Evolutionary conservation across 1,139 yeast genomes (phyloP), one percentile per base, ranked within the genome.

Genomic region (Yamadazyma songkhlaensis): DNA sequence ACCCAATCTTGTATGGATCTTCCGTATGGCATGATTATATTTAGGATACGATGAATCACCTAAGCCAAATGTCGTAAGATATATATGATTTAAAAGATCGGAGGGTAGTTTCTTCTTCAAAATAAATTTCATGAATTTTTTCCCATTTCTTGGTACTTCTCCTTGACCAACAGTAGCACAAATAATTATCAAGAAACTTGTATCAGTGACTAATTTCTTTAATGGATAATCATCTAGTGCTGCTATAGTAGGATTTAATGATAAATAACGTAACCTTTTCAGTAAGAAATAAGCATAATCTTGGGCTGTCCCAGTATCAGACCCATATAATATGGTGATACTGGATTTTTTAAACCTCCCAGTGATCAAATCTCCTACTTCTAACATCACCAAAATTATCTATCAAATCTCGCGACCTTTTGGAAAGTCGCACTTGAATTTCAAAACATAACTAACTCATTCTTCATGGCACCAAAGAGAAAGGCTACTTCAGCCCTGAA

Each of bases 161-260:
- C 99, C 99, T 58, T 92, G 97, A 3, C 53, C 98, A 0, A 96
- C 84, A 0, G 99, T 92, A 1, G 97, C 82, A 53, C 95, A 84
- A 5, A 92, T 56, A 1, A 90, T 65, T 4, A 90, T 70, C 31
- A 88, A 65, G 32, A 72, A 66, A 27, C 64, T 55, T 29, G 76
- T 74, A 34, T 70, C 72, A 14, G 75, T 68, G 7, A 74, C 70
- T 36, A 77, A 64, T 41, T 65, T 67, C 50, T 67, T 72, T 45
- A 75, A 59, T 20, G 80, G 78, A 50, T 77, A 81, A 31, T 78
- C 83, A 48, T 89, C 94, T 51, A 88, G 60, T 0, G 84, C 56
- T 13, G 72, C 62, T 9, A 81, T 59, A 0, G 59, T 62, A 7
- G 84, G 78, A 3, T 67, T 61, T 44, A 82, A 70, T 47, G 77